Evolutionary conservation across 2,329 filamentous ascomycete species (phyloP).

Genomic region (Alternaria sp.): DNA sequence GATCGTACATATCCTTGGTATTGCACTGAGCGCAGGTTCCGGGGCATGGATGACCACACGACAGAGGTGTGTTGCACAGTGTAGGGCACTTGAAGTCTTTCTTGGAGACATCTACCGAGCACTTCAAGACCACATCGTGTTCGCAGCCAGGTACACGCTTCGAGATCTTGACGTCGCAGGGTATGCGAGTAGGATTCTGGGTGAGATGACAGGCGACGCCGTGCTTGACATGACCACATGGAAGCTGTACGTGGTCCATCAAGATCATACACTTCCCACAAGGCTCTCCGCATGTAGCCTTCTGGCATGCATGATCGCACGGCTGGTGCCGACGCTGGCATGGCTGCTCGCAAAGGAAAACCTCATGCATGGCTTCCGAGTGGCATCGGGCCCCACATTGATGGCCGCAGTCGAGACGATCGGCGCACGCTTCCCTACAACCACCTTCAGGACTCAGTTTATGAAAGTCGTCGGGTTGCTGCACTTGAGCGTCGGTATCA

Average conservation of each 20-base stretch:
- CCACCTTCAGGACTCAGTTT: slow-evolving; percentile 41
- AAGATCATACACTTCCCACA: slow-evolving; percentile 32
- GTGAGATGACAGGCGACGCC: slow-evolving; percentile 17
- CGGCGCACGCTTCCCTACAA: slow-evolving; percentile 28
- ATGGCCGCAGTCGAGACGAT: slow-evolving; percentile 40
- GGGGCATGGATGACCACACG: slow-evolving; percentile 66
- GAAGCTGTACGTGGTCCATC: slow-evolving; percentile 29
- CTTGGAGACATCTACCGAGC: slow-evolving; percentile 55
- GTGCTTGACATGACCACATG: slow-evolving; percentile 35
- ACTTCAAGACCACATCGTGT: slow-evolving; percentile 61
- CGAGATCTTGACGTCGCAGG: slow-evolving; percentile 56
- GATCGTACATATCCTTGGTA: slow-evolving; percentile 32
- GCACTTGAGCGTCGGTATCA: slow-evolving; percentile 30
- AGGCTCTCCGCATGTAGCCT: slow-evolving; percentile 34
- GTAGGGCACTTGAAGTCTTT: slow-evolving; percentile 56
- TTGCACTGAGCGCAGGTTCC: slow-evolving; percentile 60
- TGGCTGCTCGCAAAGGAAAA: slow-evolving; percentile 31
- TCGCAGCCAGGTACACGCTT: slow-evolving; percentile 61
- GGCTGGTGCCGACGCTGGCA: slow-evolving; percentile 30
- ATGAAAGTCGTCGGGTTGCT: slow-evolving; percentile 36
- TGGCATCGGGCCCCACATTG: slow-evolving; percentile 38
- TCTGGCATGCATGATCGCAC: slow-evolving; percentile 40
- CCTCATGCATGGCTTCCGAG: slow-evolving; percentile 37
- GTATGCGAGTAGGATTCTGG: slow-evolving; percentile 41
- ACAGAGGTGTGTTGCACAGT: slow-evolving; percentile 54